Percentiles rank a stretch among this genome's conserved stretches.
Conservation (phyloP, 2,329 filamentous ascomycete species). For the Akanthomyces dipterigenus region DNA sequence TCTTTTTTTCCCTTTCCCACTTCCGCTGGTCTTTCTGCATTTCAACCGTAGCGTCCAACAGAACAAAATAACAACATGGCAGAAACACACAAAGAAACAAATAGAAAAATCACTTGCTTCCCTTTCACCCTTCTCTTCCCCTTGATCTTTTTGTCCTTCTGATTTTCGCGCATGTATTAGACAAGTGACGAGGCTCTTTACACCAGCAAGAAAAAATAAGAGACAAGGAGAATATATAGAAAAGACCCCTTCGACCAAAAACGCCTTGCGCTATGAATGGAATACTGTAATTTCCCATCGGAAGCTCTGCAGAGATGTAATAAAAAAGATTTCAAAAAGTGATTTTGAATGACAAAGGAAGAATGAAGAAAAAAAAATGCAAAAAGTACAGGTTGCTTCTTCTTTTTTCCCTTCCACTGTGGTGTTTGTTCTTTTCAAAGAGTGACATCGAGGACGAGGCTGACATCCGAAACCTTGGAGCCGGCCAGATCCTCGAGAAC, state of each 20-base stretch:
- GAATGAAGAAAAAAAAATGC: constrained; percentile 22
- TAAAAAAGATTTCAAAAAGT: constrained; percentile 7
- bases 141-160: neutral
- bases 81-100: constrained; percentile 4
- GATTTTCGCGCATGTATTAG: constrained; percentile 25
- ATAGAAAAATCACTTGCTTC: constrained; percentile 6
- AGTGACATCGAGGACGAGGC: constrained; percentile 90
- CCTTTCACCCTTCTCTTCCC: constrained; percentile 15
- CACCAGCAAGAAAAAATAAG: constrained; percentile 15
- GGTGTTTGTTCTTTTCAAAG: constrained; percentile 41
- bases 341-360: constrained; percentile 20
- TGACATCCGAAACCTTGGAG: constrained; percentile 86
- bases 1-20: constrained; percentile 15
- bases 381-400: constrained; percentile 11
- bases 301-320: constrained; percentile 11
- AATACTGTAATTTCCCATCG: constrained; percentile 13
- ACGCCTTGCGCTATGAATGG: constrained; percentile 50
- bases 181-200: constrained; percentile 17
- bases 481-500: constrained; percentile 95
- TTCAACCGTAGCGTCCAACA: constrained; percentile 12
- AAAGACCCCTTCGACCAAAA: constrained; percentile 39
- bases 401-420: constrained; percentile 12
- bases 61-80: neutral
- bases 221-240: constrained; percentile 25
- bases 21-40: constrained; percentile 23